Conservation (phyloP, 2,329 filamentous ascomycete genomes). For the Penicillium sp. region DNA sequence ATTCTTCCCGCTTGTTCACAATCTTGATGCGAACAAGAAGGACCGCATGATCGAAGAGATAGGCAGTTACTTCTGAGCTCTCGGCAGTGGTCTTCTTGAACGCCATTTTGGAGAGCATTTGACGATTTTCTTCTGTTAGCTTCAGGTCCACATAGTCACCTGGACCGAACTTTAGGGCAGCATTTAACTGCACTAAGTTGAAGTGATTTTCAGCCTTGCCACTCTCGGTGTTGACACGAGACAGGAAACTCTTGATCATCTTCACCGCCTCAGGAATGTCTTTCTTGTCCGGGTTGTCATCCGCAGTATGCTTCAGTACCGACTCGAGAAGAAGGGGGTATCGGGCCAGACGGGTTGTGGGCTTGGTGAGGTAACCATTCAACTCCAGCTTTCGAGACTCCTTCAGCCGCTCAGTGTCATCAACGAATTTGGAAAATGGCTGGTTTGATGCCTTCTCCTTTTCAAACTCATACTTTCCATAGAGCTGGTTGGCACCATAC, state of each 20-base stretch:
- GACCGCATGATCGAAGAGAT: constrained; percentile 94
- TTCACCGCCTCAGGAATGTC: constrained; percentile 88
- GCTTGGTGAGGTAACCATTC: constrained; percentile 97
- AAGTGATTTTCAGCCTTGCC: constrained; percentile 98
- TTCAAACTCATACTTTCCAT: constrained; percentile 97
- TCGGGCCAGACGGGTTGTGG: constrained; percentile 88
- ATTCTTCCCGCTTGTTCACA: constrained; percentile 88
- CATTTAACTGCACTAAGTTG: constrained; percentile 87
- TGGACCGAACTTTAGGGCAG: constrained; percentile 85
- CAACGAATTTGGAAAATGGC: constrained; percentile 85
- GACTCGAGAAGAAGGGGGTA: constrained; percentile 92
- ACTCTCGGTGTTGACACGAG: constrained; percentile 88
- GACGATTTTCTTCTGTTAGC: constrained; percentile 87
- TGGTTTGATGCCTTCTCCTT: constrained; percentile 87
- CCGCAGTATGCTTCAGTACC: constrained; percentile 86
- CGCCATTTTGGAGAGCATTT: constrained; percentile 89
- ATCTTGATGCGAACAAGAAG: constrained; percentile 88
- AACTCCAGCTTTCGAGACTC: constrained; percentile 95
- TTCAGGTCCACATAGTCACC: constrained; percentile 92
- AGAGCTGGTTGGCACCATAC: constrained; percentile 93
- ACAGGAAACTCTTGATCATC: constrained; percentile 83
- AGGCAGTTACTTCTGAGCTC: constrained; percentile 85
- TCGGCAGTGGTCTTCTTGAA: constrained; percentile 92
- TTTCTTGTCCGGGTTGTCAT: constrained; percentile 83
- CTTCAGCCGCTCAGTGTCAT: constrained; percentile 92